Evolutionary conservation across 2,329 filamentous ascomycete species (phyloP).

Genomic region (Chrysosporium keratinophilum): DNA sequence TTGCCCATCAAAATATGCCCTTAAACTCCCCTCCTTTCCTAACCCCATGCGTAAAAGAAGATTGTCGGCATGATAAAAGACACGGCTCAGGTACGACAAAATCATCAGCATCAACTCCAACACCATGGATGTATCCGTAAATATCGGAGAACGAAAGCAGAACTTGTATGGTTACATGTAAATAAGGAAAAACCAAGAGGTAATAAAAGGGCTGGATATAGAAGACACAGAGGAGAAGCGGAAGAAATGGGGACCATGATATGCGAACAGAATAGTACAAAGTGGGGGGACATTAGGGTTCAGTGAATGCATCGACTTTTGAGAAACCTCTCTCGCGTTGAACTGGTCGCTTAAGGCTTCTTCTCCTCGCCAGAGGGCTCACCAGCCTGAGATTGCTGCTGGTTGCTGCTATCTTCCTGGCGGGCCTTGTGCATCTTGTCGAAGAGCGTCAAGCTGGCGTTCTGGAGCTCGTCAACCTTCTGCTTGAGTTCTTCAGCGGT

Average conservation of each 20-base stretch:
- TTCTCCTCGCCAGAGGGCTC: conserved; percentile 53
- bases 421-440: conserved; percentile 99
- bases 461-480: conserved; percentile 97
- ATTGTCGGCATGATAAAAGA: conserved; percentile 1
- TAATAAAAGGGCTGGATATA: conserved; percentile 10
- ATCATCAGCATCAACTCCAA: conserved; percentile 22
- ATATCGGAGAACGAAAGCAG: conserved; percentile 14
- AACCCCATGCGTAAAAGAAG: conserved; percentile 11
- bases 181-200: conserved; percentile 15
- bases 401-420: conserved; percentile 51
- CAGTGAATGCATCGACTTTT: conserved; percentile 7
- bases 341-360: conserved; percentile 47
- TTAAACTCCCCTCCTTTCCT: conserved; percentile 13
- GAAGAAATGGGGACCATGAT: conserved; percentile 8
- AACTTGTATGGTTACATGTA: conserved; percentile 20
- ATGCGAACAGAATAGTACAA: conserved; percentile 15
- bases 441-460: conserved; percentile 88
- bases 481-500: conserved; percentile 92
- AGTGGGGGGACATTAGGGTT: conserved; percentile 5
- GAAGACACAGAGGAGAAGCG: conserved; percentile 13
- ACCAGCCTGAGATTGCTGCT: conserved; percentile 41
- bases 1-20: conserved; percentile 10
- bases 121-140: conserved; percentile 14
- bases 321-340: not conserved
- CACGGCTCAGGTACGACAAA: not conserved